Evolutionary conservation across 2,329 filamentous ascomycete species (phyloP), one percentile per base, ranked within the genome.

Genomic region (Talaromyces sp.): DNA sequence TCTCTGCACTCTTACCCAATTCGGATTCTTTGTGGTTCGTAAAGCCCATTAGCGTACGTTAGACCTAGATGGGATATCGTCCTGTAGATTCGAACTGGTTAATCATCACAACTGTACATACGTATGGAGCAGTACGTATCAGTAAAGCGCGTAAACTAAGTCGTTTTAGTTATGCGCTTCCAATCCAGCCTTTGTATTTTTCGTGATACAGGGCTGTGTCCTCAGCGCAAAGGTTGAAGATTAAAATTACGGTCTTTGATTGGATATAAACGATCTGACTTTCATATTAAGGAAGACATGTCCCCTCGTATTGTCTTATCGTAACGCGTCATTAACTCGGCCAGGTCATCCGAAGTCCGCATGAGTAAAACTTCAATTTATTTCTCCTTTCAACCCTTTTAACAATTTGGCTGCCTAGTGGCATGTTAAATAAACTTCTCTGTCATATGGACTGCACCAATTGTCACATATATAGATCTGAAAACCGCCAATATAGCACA

Each of bases 91-190:
- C 22, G 3, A 60, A 24, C 3, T 60, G 24, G 19, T 24, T 60
- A 60, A 27, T 45, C 33, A 45, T 47, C 57, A 22, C 6, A 27
- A 1, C 27, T 27, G 27, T 27, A 27, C 3, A 3, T 45, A 27
- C 22, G 41, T 31, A 47, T 39, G 33, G 31, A 24, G 16, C 22
- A 45, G 57, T 60, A 27, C 14, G 39, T 59, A 60, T 41, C n/a
- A 47, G 19, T 7, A 60, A 45, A 45, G 39, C 27, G 37, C 57
- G 57, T 60, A 60, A 60, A 60, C 57, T 60, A 60, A n/a, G 35
- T 24, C 37, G 14, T 13, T 60, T 60, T 47, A 60, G 57, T 31
- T 11, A 47, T 35, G 11, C 10, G 11, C 13, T 47, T 47, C 16
- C n/a, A 24, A 47, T 24, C 3, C 10, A 47, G 43, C 43, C 19